These are phyloP conservation scores for Aspergillus kassunensis DNA, from an alignment of 495 filamentous ascomycete genomes.

Conservation along the genomic window DNA sequence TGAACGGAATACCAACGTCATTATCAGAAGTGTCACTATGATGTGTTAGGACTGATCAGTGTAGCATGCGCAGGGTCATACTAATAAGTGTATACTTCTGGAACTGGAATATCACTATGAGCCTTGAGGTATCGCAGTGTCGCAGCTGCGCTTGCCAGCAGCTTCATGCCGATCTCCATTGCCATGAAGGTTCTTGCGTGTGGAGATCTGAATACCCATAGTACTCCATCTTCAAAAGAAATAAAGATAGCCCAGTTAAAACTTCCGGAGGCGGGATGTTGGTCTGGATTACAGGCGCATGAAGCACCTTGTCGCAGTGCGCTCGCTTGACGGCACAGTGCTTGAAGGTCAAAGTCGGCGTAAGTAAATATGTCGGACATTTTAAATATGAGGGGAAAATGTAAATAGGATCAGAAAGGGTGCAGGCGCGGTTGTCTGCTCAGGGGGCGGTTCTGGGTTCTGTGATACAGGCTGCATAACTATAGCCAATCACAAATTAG, in stretches of 20 bases:
- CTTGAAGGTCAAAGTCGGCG: conserved; percentile 20
- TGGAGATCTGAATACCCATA: conserved; percentile 28
- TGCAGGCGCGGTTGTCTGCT: too few relatives aligned
- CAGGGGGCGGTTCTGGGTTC: too few relatives aligned
- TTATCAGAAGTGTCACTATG: conserved; percentile 21
- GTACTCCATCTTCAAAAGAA: conserved; percentile 22
- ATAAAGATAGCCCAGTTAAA: conserved; percentile 28
- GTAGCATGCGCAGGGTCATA: too few relatives aligned
- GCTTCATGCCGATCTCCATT: conserved; percentile 16
- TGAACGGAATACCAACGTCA: conserved; percentile 23
- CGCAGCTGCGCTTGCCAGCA: conserved; percentile 24
- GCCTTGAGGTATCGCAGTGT: conserved; percentile 21
- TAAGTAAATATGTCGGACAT: conserved; percentile 22
- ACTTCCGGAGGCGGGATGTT: conserved; percentile 23
- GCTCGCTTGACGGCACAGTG: conserved; percentile 20
- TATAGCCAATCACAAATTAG: too few relatives aligned
- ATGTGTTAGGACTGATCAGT: neutral
- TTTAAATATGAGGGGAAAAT: too few relatives aligned
- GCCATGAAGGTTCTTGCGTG: conserved; percentile 7
- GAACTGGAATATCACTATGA: conserved; percentile 28
- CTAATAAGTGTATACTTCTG: conserved; percentile 23
- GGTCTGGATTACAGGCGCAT: conserved; percentile 20
- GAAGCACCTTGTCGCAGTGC: conserved; percentile 17
- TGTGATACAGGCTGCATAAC: too few relatives aligned
- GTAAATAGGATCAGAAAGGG: too few relatives aligned